A percentile compares a stretch with the other conserved stretches of the same genome.
These are phyloP conservation scores for Vanrija sp. DNA, from an alignment of 1,284 basidiomycete species.

Conservation along the genomic window DNA sequence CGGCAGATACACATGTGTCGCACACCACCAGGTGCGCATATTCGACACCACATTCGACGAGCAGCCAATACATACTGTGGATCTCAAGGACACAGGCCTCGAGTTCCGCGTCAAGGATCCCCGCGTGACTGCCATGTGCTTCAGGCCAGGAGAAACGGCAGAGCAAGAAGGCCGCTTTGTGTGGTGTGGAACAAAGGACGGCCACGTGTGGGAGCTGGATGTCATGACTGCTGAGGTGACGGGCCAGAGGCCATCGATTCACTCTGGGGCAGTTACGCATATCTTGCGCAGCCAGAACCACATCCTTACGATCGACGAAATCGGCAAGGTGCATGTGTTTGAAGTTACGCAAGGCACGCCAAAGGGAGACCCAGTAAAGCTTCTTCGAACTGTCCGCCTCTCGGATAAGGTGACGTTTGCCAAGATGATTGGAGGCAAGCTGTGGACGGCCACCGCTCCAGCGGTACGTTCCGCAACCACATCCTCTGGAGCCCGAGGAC, in stretches of 20 bases:
- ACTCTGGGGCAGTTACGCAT: constrained; percentile 63
- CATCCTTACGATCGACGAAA: constrained; percentile 78
- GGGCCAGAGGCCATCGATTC: constrained; percentile 59
- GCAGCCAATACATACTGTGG: constrained; percentile 54
- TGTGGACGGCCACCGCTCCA: constrained; percentile 66
- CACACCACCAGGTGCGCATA: constrained; percentile 62
- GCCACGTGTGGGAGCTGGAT: constrained; percentile 77
- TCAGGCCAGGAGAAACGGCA: constrained; percentile 57
- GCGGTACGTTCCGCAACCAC: constrained; percentile 40
- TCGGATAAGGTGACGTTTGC: constrained; percentile 77
- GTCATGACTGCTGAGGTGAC: constrained; percentile 58
- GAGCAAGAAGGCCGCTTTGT: constrained; percentile 55
- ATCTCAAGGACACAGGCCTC: constrained; percentile 60
- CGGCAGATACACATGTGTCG: constrained; percentile 62
- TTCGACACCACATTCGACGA: constrained; percentile 46
- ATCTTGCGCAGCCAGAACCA: constrained; percentile 65
- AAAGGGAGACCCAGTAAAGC: constrained; percentile 14
- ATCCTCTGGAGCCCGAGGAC: constrained; percentile 55
- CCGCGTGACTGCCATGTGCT: constrained; percentile 70
- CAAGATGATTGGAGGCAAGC: constrained; percentile 63
- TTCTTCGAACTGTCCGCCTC: constrained; percentile 64
- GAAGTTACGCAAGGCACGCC: constrained; percentile 37
- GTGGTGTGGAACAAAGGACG: constrained; percentile 87
- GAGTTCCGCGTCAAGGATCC: constrained; percentile 60
- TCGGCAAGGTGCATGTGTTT: constrained; percentile 75